phyloP scores from a whole-genome alignment of 1,284 basidiomycete genomes.

The Ustilago trichophora region DNA sequence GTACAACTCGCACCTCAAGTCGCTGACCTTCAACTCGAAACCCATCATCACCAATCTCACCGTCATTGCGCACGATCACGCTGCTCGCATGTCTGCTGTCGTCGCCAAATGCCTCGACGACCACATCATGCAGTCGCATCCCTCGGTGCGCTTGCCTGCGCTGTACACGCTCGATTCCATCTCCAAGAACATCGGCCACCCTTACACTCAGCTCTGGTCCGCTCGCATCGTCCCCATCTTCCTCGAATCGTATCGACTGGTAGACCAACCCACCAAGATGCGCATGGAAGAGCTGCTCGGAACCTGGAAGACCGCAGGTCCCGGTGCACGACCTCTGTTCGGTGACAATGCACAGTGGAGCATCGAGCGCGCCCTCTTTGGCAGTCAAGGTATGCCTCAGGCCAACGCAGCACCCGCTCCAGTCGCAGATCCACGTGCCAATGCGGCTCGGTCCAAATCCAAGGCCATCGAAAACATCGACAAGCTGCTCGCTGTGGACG shows the following conservation, averaged over 20 bases:
- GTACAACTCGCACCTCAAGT: constrained; percentile 75
- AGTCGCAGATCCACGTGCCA: constrained; percentile 24
- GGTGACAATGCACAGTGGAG: constrained; percentile 58
- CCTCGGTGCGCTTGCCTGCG: constrained; percentile 87
- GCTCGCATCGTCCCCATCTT: constrained; percentile 59
- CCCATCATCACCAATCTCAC: constrained; percentile 95
- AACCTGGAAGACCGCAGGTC: constrained; percentile 61
- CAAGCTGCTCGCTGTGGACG: constrained; percentile 48
- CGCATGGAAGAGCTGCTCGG: constrained; percentile 64
- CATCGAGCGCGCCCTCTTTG: constrained; percentile 61
- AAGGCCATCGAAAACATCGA: constrained; percentile 59
- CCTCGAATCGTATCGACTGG: constrained; percentile 63
- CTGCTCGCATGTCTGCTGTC: constrained; percentile 77
- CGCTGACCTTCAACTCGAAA: constrained; percentile 93
- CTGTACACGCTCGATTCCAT: constrained; percentile 97
- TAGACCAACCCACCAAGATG: constrained; percentile 60
- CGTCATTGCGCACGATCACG: constrained; percentile 87
- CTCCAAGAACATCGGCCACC: constrained; percentile 64
- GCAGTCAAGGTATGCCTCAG: constrained; percentile 51
- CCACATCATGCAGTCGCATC: constrained; percentile 76
- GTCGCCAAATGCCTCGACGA: constrained; percentile 87
- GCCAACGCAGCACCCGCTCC: constrained; percentile 11
- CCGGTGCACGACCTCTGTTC: constrained; percentile 51
- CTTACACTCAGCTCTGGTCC: constrained; percentile 60
- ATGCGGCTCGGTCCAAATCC: constrained; percentile 29